Percentiles rank a stretch among this genome's conserved stretches.
Evolutionary conservation across 2,329 filamentous ascomycete species (phyloP).

Genomic region (Fusarium sp.): DNA sequence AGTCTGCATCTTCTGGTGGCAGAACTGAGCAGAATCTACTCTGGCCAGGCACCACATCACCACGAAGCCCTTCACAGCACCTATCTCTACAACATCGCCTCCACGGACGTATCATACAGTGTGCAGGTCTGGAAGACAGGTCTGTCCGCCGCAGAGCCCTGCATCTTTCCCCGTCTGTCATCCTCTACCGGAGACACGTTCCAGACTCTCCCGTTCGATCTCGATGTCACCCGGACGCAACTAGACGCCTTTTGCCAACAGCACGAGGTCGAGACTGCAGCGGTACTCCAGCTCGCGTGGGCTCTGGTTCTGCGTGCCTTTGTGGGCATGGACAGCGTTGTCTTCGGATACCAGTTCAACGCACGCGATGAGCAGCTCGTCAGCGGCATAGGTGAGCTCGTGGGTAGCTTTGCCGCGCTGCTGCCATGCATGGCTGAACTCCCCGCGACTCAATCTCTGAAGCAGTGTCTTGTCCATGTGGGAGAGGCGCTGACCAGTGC

Average conservation of each 20-base stretch:
- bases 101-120: constrained; percentile 46
- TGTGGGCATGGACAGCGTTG: constrained; percentile 60
- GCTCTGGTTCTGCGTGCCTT: constrained; percentile 65
- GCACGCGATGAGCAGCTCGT: constrained; percentile 57
- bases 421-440: constrained; percentile 50
- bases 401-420: constrained; percentile 58
- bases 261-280: constrained; percentile 55
- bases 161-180: constrained; percentile 57
- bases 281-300: constrained; percentile 68
- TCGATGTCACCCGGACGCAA: constrained; percentile 52
- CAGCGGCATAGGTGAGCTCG: constrained; percentile 52
- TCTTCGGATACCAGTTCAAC: constrained; percentile 62
- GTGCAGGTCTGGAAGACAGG: constrained; percentile 58
- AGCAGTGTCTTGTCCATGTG: constrained; percentile 45
- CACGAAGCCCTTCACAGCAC: constrained; percentile 38
- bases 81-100: constrained; percentile 42
- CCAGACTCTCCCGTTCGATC: constrained; percentile 51
- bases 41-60: constrained; percentile 46
- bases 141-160: constrained; percentile 52
- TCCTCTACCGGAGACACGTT: constrained; percentile 38
- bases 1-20: constrained; percentile 58
- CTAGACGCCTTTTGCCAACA: constrained; percentile 55
- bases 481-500: constrained; percentile 43
- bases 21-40: constrained; percentile 59
- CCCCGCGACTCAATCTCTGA: constrained; percentile 46